Percentiles rank a stretch among this genome's conserved stretches.
These are phyloP conservation scores for Exidia glandulosa DNA, from an alignment of 768 basidiomycete species.

Conservation along the genomic window DNA sequence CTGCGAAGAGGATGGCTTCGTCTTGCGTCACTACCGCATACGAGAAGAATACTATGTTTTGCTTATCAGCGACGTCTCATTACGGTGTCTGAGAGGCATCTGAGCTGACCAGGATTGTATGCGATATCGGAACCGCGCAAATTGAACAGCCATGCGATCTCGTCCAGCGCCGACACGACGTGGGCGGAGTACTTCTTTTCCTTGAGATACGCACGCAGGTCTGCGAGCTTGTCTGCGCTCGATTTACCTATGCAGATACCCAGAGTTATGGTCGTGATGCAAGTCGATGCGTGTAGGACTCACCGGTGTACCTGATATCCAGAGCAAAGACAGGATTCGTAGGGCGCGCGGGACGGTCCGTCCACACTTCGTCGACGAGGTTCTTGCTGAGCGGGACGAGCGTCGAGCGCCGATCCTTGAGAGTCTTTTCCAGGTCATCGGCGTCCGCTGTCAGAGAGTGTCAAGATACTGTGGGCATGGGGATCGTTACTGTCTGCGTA, in stretches of 20 bases:
- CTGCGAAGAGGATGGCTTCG: constrained; percentile 49
- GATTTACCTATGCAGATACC: constrained; percentile 36
- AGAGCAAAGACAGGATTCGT: constrained; percentile 56
- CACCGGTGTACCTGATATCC: constrained; percentile 65
- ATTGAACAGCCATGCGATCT: constrained; percentile 91
- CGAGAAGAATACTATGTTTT: constrained; percentile 68
- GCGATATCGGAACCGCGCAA: constrained; percentile 86
- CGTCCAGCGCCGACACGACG: constrained; percentile 83
- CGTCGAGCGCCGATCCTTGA: constrained; percentile 41
- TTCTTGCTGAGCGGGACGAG: constrained; percentile 61
- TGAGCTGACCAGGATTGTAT: constrained; percentile 56
- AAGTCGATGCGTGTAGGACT: too few relatives aligned
- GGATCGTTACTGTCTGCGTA: constrained; percentile 18
- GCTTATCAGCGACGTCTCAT: neutral
- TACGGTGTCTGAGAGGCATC: neutral
- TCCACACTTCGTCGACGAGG: constrained; percentile 73
- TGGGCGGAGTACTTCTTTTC: constrained; percentile 42
- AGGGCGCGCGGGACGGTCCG: constrained; percentile 57
- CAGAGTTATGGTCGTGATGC: neutral
- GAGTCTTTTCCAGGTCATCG: constrained; percentile 43
- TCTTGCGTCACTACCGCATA: constrained; percentile 67
- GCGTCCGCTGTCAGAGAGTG: constrained; percentile 43
- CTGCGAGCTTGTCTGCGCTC: constrained; percentile 53
- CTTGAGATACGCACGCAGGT: constrained; percentile 51
- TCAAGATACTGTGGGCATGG: neutral